Percentiles rank a stretch among this genome's conserved stretches.
Evolutionary conservation across 352 stramenopile genomes (phyloP).

Genomic region (Globisporangium spiculum): DNA sequence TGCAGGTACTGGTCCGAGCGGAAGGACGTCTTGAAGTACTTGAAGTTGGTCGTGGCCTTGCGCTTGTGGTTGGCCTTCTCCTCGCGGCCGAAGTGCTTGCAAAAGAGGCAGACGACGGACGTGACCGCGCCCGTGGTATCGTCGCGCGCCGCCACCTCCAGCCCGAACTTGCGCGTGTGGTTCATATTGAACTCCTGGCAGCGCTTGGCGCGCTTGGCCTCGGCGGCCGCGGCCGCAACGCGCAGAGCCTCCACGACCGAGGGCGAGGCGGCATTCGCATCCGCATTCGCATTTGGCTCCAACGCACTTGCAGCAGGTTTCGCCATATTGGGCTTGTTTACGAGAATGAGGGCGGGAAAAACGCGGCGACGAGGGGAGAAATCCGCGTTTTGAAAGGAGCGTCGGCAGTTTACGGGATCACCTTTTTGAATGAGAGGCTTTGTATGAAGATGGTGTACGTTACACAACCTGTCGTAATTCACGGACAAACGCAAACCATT

Average conservation of each 20-base stretch:
- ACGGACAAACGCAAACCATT: no score
- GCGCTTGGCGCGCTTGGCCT: slow-evolving; percentile 35
- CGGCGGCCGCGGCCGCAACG: slow-evolving; percentile 9
- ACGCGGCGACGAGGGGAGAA: neutral
- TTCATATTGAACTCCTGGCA: slow-evolving; percentile 8
- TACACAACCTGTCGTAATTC: no score
- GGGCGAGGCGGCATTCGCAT: neutral
- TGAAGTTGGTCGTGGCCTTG: slow-evolving; percentile 55
- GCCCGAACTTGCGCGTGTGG: slow-evolving; percentile 54
- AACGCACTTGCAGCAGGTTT: neutral
- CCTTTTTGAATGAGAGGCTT: no score
- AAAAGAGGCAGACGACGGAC: slow-evolving; percentile 59
- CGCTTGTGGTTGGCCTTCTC: slow-evolving; percentile 51
- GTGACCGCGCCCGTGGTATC: slow-evolving; percentile 36
- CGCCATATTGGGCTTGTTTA: slow-evolving; percentile 9
- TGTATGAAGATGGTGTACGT: no score
- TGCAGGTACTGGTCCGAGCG: slow-evolving; percentile 73
- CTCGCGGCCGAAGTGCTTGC: slow-evolving; percentile 62
- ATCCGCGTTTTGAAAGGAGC: neutral
- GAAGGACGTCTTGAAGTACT: slow-evolving; percentile 65
- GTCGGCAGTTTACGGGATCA: neutral
- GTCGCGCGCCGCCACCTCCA: slow-evolving; percentile 50
- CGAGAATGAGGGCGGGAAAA: neutral
- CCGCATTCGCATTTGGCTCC: neutral
- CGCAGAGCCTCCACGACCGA: neutral